A percentile compares a stretch with the other conserved stretches of the same genome.
Conservation (phyloP, 139 green algal species). For the Microglena sp. region DNA sequence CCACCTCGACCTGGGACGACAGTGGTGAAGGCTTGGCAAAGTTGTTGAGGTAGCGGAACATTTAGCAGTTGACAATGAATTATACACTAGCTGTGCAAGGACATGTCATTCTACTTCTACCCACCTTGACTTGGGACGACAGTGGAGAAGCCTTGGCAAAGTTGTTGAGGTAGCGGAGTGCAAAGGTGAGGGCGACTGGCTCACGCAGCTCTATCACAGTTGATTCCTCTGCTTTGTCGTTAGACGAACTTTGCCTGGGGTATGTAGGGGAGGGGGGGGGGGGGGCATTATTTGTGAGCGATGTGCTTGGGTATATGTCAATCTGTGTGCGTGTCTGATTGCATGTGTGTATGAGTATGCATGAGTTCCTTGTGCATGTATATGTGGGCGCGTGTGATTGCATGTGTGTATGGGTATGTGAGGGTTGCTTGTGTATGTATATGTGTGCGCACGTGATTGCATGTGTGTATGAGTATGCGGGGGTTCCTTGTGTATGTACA, state of each 20-base stretch:
- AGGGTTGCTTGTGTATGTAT: background rate
- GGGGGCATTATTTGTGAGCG: background rate
- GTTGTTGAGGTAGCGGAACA: slow-evolving; percentile 91
- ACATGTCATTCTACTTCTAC: too few species aligned
- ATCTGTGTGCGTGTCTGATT: background rate
- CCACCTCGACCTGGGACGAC: slow-evolving; percentile 2
- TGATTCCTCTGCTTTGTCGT: slow-evolving; percentile 61
- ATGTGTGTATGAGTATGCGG: background rate
- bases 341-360: background rate
- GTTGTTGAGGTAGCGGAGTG: slow-evolving; percentile 94
- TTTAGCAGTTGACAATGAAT: too few species aligned
- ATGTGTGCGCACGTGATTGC: background rate
- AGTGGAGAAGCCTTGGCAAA: slow-evolving; percentile 82
- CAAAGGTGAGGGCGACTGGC: slow-evolving; percentile 91
- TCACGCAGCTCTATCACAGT: slow-evolving; percentile 83
- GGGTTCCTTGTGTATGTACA: background rate
- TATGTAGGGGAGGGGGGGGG: background rate
- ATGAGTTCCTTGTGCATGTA: background rate
- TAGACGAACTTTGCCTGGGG: slow-evolving; percentile 23
- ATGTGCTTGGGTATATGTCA: slow-evolving; percentile 1
- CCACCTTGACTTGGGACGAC: background rate
- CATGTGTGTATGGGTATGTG: background rate
- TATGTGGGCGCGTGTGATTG: background rate
- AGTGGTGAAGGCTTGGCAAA: slow-evolving; percentile 80
- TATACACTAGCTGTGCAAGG: too few species aligned